Base-by-base conservation (phyloP, 345 rosid genomes). In the Salix dunnii region DNA sequence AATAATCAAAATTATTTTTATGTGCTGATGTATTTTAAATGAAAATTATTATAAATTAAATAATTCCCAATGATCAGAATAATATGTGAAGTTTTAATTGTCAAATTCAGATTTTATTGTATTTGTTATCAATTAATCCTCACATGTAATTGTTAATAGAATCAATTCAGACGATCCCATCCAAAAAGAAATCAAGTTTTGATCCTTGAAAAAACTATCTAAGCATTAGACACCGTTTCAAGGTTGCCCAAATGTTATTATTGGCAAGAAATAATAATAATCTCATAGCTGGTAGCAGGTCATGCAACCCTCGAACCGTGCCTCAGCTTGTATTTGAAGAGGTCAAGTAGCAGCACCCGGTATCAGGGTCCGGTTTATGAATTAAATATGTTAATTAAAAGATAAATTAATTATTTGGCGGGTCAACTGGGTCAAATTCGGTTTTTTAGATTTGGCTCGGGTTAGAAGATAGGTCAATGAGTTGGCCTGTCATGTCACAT, bases 221-320 rank as follows among this genome's bases (percentile, higher is more conserved):
- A n/a, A n/a, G n/a, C n/a, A n/a, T n/a, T n/a, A n/a, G n/a, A n/a
- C n/a, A n/a, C n/a, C n/a, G n/a, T n/a, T n/a, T n/a, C n/a, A n/a
- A 42, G 46, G 46, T 42, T 11, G 46, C 13, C 46, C 13, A 9
- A n/a, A 8, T n/a, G 23, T 8, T 55, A 21, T 7, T n/a, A 9
- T 9, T 55, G 2, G 62, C 61, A 7, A 53, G 2, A 53, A 53
- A 49, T 1, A 49, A 46, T 13, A 16, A 48, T 0, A 7, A 23
- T 23, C 11, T 25, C 63, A 58, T 58, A 9, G 12, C 28, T 1
- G 28, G 60, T 2, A 67, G 16, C 18, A 20, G 43, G 21, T 10
- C 51, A 48, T 46, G 74, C 79, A 77, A 43, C 28, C 31, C 16
- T 74, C 23, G 7, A 27, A 30, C 38, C 11, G 77, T 53, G 31